Base-by-base conservation (phyloP, 306 rosid genomes). In the Oemleria cerasiformis region DNA sequence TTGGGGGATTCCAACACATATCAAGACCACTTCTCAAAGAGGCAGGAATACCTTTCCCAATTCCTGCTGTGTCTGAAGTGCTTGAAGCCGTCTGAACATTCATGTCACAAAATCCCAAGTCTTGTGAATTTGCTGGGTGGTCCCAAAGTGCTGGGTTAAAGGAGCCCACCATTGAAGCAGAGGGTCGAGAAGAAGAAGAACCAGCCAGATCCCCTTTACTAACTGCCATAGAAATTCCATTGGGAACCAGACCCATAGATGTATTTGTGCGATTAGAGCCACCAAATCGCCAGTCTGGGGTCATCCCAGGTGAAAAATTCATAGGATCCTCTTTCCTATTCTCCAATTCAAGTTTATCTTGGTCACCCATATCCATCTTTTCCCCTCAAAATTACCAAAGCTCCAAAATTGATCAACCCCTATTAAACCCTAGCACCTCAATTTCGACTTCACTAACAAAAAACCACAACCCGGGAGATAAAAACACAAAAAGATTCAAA, bases 221-320 rank as follows among this genome's bases (percentile, higher is more conserved):
- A 60, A 82, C 75, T 51, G 59, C 75, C 78, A 88, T 60, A 20
- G 85, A 78, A 86, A 81, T 81, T 30, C 81, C 88, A 23, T 69
- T 23, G 0, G 79, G 63, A 80, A 79, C 82, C 75, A 90, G 84
- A 30, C 90, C 90, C 67, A 78, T 70, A 11, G 96, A 82, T 50
- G 90, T 67, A 79, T 74, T 85, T 45, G 85, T 74, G 77, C 86
- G 80, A 80, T 82, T 85, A 47, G 83, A 78, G 67, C 82, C 83
- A 65, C 79, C 86, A 79, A 77, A 94, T 79, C 92, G 80, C 98
- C 98, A 92, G 81, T 88, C 96, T 1, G 85, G 84, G 20, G 86
- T 63, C 86, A 86, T 62, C 70, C 85, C 76, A 78, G 76, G 57
- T 40, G 96, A 84, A 81, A 75, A 84, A 70, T 77, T 84, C 91